Evolutionary conservation across 1,284 basidiomycete genomes (phyloP).

Genomic region (Melampsora americana): DNA sequence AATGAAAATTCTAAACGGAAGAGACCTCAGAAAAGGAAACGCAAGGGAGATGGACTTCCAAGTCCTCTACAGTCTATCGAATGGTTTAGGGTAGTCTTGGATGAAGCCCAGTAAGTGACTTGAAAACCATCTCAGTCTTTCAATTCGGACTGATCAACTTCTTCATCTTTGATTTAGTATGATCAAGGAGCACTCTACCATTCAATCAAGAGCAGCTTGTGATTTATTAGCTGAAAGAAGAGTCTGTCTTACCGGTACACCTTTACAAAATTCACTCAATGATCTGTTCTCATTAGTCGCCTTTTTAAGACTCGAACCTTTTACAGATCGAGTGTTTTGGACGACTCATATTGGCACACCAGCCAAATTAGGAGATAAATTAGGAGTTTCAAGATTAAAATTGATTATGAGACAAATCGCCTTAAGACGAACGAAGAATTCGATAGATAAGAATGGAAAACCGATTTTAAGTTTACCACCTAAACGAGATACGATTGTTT

Average conservation of each 20-base stretch:
- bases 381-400: conserved; percentile 89
- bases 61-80: conserved; percentile 92
- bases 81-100: conserved; percentile 96
- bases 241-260: conserved; percentile 91
- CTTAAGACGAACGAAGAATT: conserved; percentile 91
- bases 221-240: conserved; percentile 89
- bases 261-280: conserved; percentile 97
- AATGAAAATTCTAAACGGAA: conserved; percentile 13
- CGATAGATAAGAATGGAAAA: conserved; percentile 73
- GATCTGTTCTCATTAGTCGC: conserved; percentile 95
- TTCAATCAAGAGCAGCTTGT: conserved; percentile 89
- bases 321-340: conserved; percentile 90
- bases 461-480: conserved; percentile 82
- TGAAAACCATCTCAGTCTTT: background rate
- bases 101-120: conserved; percentile 86
- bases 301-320: conserved; percentile 85
- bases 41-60: conserved; percentile 58
- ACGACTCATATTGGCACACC: conserved; percentile 86
- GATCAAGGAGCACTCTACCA: conserved; percentile 92
- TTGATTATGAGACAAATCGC: conserved; percentile 96
- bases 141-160: background rate
- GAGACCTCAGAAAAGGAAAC: conserved; percentile 37
- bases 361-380: conserved; percentile 83
- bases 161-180: conserved; percentile 60
- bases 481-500: conserved; percentile 76